phyloP scores from a whole-genome alignment of 495 filamentous ascomycete genomes.

The Penicillium crystallinum region DNA sequence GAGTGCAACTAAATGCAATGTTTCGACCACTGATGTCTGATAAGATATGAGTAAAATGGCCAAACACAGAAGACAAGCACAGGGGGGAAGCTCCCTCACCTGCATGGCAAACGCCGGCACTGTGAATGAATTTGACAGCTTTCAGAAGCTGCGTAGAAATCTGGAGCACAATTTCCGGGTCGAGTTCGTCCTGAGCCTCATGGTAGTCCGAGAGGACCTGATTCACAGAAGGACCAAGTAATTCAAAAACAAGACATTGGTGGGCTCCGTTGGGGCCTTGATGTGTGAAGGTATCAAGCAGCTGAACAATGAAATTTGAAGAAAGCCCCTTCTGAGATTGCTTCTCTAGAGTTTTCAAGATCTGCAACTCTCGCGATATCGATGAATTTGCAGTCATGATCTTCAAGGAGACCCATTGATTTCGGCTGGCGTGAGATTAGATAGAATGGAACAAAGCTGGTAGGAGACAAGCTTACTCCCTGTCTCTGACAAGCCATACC shows the following conservation, averaged over 20 bases:
- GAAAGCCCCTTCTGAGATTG: slow-evolving; percentile 5
- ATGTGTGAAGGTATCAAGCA: slow-evolving; percentile 36
- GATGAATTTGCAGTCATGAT: slow-evolving; percentile 23
- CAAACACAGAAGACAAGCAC: not conserved
- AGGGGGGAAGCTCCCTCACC: slow-evolving; percentile 11
- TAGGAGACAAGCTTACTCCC: slow-evolving; percentile 8
- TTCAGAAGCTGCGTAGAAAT: slow-evolving; percentile 27
- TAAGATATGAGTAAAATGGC: slow-evolving; percentile 5
- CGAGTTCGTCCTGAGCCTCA: slow-evolving; percentile 13
- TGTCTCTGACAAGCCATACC: slow-evolving; percentile 62
- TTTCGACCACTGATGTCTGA: slow-evolving; percentile 18
- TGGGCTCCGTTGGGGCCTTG: slow-evolving; percentile 41
- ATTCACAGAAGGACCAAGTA: slow-evolving; percentile 33
- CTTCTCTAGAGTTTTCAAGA: slow-evolving; percentile 1
- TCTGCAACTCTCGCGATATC: slow-evolving; percentile 16
- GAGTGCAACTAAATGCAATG: slow-evolving; percentile 13
- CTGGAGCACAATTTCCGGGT: slow-evolving; percentile 18
- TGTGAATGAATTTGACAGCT: slow-evolving; percentile 26
- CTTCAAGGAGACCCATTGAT: slow-evolving; percentile 36
- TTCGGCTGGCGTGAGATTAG: slow-evolving; percentile 15
- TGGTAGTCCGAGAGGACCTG: slow-evolving; percentile 18
- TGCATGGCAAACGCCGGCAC: slow-evolving; percentile 28
- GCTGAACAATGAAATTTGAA: slow-evolving; percentile 23
- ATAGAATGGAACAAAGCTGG: not conserved
- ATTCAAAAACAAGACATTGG: slow-evolving; percentile 41